Evolutionary conservation across 305 asterid species (phyloP).

Genomic region (Striga hermonthica): DNA sequence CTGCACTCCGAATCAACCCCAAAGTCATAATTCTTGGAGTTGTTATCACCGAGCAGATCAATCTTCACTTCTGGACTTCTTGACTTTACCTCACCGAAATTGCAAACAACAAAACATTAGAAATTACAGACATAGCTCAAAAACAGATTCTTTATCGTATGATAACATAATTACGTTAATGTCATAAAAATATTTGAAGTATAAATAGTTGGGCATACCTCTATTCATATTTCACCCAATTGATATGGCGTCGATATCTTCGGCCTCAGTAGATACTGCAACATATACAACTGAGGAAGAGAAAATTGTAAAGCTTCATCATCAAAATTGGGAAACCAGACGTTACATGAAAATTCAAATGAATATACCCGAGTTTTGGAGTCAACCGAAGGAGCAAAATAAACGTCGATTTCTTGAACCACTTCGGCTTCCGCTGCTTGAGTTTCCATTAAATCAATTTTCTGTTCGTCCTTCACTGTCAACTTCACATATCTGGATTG

Average conservation of each 20-base stretch:
- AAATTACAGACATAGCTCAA: conserved; percentile 3
- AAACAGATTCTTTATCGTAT: conserved; percentile 8
- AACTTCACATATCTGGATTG: conserved; percentile 27
- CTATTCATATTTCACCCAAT: conserved; percentile 61
- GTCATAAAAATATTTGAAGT: conserved; percentile 6
- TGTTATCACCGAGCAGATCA: conserved; percentile 59
- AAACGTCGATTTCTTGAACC: conserved; percentile 77
- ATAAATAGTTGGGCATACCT: conserved; percentile 52
- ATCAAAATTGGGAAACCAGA: conserved; percentile 12
- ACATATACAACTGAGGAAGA: conserved; percentile 51
- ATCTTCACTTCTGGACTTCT: conserved; percentile 57
- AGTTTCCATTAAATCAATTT: conserved; percentile 40
- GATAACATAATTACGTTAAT: conserved; percentile 14
- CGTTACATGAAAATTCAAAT: neutral
- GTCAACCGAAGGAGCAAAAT: conserved; percentile 49
- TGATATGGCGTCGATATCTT: conserved; percentile 83
- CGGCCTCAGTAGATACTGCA: conserved; percentile 81
- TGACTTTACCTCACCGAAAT: conserved; percentile 77
- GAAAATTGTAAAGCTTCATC: conserved; percentile 12
- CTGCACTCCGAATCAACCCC: conserved; percentile 40
- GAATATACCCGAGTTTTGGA: conserved; percentile 45
- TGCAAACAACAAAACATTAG: conserved; percentile 17
- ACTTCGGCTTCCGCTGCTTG: conserved; percentile 35
- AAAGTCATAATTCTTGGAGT: conserved; percentile 61
- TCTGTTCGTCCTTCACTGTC: conserved; percentile 35